phyloP scores from a whole-genome alignment of 208 protist species.

The Sergeia podlipaevii region DNA sequence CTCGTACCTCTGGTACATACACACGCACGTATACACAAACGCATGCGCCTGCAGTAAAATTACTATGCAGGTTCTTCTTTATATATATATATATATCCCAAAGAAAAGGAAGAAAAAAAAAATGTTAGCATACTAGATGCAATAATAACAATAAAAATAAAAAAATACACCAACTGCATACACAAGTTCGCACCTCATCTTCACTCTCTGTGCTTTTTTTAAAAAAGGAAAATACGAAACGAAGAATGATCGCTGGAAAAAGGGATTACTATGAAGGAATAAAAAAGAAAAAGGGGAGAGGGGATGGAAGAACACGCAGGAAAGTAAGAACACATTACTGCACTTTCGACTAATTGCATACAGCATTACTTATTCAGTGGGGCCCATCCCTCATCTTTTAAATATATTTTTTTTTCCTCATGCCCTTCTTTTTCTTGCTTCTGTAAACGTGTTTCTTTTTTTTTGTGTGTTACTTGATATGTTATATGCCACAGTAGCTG shows the following conservation, averaged over 20 bases:
- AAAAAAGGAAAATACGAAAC: not conserved
- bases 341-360: too few relatives aligned
- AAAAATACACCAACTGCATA: not conserved
- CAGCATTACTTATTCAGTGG: too few relatives aligned
- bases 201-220: not conserved
- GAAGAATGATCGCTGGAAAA: not conserved
- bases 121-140: not conserved
- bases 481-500: too few relatives aligned
- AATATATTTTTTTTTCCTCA: too few relatives aligned
- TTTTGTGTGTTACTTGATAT: too few relatives aligned
- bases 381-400: too few relatives aligned
- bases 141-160: constrained; percentile 3
- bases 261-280: not conserved
- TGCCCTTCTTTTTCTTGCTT: too few relatives aligned
- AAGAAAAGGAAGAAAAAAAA: constrained; percentile 19
- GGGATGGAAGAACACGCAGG: constrained; percentile 2
- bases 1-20: not conserved
- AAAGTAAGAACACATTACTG: constrained; percentile 10
- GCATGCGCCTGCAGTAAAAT: too few relatives aligned
- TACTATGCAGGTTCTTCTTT: not conserved
- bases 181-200: too few relatives aligned
- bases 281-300: constrained; percentile 4
- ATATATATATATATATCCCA: constrained; percentile 5
- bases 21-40: too few relatives aligned
- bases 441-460: too few relatives aligned